Percentiles rank a stretch among this genome's conserved stretches.
Conservation (phyloP, 352 stramenopile species). For the Blastocystis sp. region DNA sequence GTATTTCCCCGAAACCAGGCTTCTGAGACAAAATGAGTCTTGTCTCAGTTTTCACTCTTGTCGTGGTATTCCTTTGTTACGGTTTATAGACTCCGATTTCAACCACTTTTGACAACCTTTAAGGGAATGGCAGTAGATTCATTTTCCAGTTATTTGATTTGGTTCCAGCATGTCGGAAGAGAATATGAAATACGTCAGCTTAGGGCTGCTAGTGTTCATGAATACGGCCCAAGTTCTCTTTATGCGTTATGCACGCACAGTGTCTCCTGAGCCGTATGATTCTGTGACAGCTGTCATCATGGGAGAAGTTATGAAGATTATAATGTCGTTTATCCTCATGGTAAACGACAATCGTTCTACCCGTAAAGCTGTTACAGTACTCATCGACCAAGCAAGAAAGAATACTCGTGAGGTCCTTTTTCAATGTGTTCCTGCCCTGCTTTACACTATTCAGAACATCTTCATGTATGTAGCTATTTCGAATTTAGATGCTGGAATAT, state of each 20-base stretch:
- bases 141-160: no score
- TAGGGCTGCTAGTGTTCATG: slow-evolving; percentile 68
- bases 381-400: slow-evolving; percentile 64
- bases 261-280: slow-evolving; percentile 67
- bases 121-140: no score
- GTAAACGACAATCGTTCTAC: slow-evolving; percentile 17
- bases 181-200: slow-evolving; percentile 63
- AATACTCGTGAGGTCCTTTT: slow-evolving; percentile 73
- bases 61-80: no score
- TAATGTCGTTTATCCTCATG: slow-evolving; percentile 67
- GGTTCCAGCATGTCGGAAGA: neutral
- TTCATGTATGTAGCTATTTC: slow-evolving; percentile 76
- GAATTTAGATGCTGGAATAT: slow-evolving; percentile 77
- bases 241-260: slow-evolving; percentile 67
- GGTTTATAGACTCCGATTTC: no score
- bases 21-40: no score
- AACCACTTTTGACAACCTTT: no score
- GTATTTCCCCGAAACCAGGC: no score
- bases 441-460: slow-evolving; percentile 83
- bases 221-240: slow-evolving; percentile 68
- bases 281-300: slow-evolving; percentile 76
- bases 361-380: neutral
- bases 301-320: slow-evolving; percentile 72
- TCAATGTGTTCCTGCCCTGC: slow-evolving; percentile 73
- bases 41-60: no score